Conservation (phyloP, 106 monocot species). For the Ottelia alismoides region DNA sequence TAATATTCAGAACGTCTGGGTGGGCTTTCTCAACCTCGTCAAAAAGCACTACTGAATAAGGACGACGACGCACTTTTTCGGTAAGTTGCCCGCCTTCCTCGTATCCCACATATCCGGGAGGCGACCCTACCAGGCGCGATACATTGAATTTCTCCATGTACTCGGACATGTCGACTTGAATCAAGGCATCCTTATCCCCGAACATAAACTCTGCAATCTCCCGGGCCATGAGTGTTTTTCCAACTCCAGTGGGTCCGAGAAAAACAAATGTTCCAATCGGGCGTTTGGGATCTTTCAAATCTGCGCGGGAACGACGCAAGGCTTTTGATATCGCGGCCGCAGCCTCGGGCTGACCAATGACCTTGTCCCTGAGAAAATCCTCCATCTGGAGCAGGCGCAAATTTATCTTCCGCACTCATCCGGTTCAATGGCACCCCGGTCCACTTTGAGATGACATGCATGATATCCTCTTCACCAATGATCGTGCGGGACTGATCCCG, state of each 20-base stretch:
- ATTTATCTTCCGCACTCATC: slow-evolving; percentile 79
- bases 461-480: too few species aligned
- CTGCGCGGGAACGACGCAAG: slow-evolving; percentile 78
- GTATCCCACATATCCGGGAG: slow-evolving; percentile 94
- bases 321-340: slow-evolving; percentile 79
- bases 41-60: slow-evolving; percentile 81
- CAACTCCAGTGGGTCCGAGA: slow-evolving; percentile 94
- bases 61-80: slow-evolving; percentile 60
- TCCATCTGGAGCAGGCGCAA: slow-evolving; percentile 62
- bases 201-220: slow-evolving; percentile 70
- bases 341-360: slow-evolving; percentile 78
- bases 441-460: slow-evolving; percentile 91
- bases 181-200: slow-evolving; percentile 77
- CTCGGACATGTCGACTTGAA: slow-evolving; percentile 94
- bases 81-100: slow-evolving; percentile 93
- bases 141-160: slow-evolving; percentile 94
- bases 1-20: slow-evolving; percentile 80
- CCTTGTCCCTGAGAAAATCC: slow-evolving; percentile 59
- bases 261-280: slow-evolving; percentile 98
- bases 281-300: slow-evolving; percentile 73
- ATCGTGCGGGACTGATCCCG: too few species aligned
- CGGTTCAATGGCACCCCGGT: slow-evolving; percentile 84
- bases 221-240: slow-evolving; percentile 89
- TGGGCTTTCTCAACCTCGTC: slow-evolving; percentile 96
- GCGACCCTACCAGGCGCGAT: slow-evolving; percentile 69